Conservation (phyloP, 306 rosid species). For the Acacia acuminata region DNA sequence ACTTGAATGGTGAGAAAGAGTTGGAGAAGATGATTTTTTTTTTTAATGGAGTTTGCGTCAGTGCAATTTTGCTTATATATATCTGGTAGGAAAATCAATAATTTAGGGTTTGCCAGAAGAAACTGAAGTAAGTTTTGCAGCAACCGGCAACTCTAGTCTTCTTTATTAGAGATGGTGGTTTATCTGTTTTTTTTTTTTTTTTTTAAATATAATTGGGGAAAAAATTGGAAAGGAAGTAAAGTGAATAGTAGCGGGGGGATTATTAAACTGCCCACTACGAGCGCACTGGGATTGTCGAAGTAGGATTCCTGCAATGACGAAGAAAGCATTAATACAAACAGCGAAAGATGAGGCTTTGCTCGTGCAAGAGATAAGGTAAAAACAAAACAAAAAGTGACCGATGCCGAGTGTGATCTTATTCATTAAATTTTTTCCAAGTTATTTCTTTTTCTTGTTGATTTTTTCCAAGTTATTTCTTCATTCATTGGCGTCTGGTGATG, state of each 20-base stretch:
- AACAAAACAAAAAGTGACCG: background rate
- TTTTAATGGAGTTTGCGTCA: background rate
- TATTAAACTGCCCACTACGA: constrained; percentile 1
- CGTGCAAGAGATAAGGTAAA: background rate
- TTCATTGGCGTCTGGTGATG: background rate
- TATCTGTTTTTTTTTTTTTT: constrained; percentile 7
- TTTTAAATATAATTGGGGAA: too few species aligned
- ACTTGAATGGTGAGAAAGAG: constrained; percentile 5
- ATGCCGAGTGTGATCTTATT: background rate
- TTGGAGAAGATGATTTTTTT: background rate
- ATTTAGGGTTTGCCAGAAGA: constrained; percentile 39
- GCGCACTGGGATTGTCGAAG: constrained; percentile 5
- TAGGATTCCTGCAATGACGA: constrained; percentile 5
- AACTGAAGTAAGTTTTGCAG: constrained; percentile 28
- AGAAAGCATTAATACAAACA: constrained; percentile 8
- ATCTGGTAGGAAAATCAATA: constrained; percentile 4
- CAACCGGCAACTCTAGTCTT: constrained; percentile 31
- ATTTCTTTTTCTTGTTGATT: background rate
- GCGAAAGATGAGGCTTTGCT: constrained; percentile 5
- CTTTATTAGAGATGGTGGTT: constrained; percentile 5
- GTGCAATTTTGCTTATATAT: background rate
- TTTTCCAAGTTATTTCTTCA: background rate
- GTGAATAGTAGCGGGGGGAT: background rate
- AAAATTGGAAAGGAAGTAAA: constrained; percentile 11
- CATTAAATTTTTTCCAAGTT: background rate